Evolutionary conservation across 2,329 filamentous ascomycete species (phyloP).

Genomic region (Cladosporium sp.): DNA sequence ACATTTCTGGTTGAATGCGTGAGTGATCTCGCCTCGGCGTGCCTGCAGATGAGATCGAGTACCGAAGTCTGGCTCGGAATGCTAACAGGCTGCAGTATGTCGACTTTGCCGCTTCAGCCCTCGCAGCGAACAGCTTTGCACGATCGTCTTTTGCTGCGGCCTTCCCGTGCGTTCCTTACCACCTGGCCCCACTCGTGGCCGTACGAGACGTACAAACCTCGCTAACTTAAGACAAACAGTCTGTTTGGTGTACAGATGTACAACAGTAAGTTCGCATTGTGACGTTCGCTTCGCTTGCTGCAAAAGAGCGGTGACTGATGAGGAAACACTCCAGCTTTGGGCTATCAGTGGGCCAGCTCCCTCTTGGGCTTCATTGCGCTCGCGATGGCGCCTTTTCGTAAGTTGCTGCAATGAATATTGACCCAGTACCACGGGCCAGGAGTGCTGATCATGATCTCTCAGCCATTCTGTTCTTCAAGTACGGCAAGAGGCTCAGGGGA

Average conservation of each 20-base stretch:
- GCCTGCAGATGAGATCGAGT: conserved; percentile 1
- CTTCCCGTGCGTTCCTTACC: conserved; percentile 32
- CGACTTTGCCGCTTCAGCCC: conserved; percentile 24
- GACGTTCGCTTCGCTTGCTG: conserved; percentile 1
- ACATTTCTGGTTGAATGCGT: conserved; percentile 72
- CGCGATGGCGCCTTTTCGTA: conserved; percentile 44
- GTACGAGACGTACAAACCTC: neutral
- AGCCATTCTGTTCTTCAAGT: conserved; percentile 47
- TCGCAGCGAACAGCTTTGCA: conserved; percentile 49
- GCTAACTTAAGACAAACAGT: conserved; percentile 28
- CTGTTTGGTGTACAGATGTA: conserved; percentile 50
- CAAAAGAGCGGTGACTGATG: conserved; percentile 43
- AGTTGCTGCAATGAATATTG: conserved; percentile 16
- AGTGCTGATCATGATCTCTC: conserved; percentile 19
- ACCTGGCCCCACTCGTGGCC: neutral
- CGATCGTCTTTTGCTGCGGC: conserved; percentile 46
- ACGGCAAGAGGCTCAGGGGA: conserved; percentile 46
- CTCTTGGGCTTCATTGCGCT: conserved; percentile 45
- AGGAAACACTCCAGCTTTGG: conserved; percentile 29
- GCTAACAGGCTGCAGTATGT: neutral
- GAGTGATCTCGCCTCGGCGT: conserved; percentile 23
- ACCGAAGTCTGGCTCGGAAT: conserved; percentile 4
- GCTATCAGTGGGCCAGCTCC: conserved; percentile 49
- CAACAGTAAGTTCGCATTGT: conserved; percentile 38
- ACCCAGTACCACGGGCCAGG: conserved; percentile 22